A percentile compares a stretch with the other conserved stretches of the same genome.
phyloP scores from a whole-genome alignment of 2,329 filamentous ascomycete genomes.

The Aureobasidium pullulans region DNA sequence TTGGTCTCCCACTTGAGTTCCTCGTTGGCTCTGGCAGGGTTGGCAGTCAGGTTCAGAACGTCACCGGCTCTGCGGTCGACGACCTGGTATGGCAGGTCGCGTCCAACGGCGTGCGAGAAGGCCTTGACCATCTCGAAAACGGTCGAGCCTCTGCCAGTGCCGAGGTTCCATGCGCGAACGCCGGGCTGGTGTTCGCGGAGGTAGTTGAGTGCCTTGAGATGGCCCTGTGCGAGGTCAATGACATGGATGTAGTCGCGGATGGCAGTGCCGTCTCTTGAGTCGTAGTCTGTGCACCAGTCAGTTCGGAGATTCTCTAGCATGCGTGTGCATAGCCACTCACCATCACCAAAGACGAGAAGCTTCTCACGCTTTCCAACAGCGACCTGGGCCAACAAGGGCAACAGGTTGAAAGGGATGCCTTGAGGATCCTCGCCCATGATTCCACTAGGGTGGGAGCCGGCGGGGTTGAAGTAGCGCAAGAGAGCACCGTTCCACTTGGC shows the following conservation, averaged over 20 bases:
- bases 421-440: constrained; percentile 98
- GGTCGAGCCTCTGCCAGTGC: constrained; percentile 87
- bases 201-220: constrained; percentile 84
- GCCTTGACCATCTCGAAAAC: constrained; percentile 97
- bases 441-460: constrained; percentile 85
- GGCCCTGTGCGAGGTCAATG: constrained; percentile 77
- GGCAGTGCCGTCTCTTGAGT: constrained; percentile 80
- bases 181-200: constrained; percentile 78
- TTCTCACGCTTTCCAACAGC: constrained; percentile 93
- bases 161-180: constrained; percentile 92
- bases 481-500: constrained; percentile 89
- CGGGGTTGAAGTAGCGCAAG: constrained; percentile 96
- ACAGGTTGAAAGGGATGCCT: constrained; percentile 89
- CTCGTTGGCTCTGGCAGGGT: constrained; percentile 75
- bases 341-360: constrained; percentile 87
- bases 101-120: constrained; percentile 80
- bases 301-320: constrained; percentile 5
- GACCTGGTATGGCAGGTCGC: constrained; percentile 79
- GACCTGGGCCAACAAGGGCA: constrained; percentile 90
- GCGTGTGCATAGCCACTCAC: constrained; percentile 43
- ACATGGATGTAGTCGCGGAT: constrained; percentile 99
- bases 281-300: constrained; percentile 60
- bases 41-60: constrained; percentile 89
- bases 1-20: constrained; percentile 92
- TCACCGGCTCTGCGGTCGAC: constrained; percentile 77